Evolutionary conservation across 2,329 filamentous ascomycete species (phyloP).

Genomic region (Penicillium occitanis): DNA sequence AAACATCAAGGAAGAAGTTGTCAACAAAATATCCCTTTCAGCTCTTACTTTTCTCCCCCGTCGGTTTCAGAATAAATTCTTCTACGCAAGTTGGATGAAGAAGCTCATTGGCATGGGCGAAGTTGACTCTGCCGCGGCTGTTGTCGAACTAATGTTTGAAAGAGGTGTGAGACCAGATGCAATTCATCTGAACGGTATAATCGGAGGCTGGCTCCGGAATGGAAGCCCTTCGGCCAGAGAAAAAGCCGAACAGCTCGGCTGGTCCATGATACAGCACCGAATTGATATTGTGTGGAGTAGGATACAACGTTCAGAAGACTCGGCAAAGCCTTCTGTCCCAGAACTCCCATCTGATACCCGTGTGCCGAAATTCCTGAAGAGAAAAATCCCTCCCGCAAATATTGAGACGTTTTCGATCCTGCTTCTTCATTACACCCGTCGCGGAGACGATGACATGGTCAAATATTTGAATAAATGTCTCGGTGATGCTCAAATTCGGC

Average conservation of each 20-base stretch:
- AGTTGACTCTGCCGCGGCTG: slow-evolving; percentile 67
- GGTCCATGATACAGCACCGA: slow-evolving; percentile 72
- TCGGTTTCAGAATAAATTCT: slow-evolving; percentile 68
- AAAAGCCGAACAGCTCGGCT: slow-evolving; percentile 67
- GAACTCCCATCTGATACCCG: slow-evolving; percentile 26
- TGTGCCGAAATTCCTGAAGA: slow-evolving; percentile 42
- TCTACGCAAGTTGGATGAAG: slow-evolving; percentile 87
- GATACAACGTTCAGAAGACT: slow-evolving; percentile 25
- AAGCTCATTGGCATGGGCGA: slow-evolving; percentile 72
- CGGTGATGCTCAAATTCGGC: slow-evolving; percentile 61
- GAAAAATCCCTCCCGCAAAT: slow-evolving; percentile 59
- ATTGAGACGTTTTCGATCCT: slow-evolving; percentile 77
- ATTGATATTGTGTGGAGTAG: slow-evolving; percentile 59
- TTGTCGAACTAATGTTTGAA: slow-evolving; percentile 73
- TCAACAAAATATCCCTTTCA: slow-evolving; percentile 51
- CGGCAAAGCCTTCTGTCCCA: slow-evolving; percentile 31
- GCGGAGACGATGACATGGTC: slow-evolving; percentile 59
- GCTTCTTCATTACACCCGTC: slow-evolving; percentile 68
- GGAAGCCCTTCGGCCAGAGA: slow-evolving; percentile 55
- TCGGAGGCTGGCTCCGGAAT: slow-evolving; percentile 73
- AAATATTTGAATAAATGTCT: slow-evolving; percentile 64
- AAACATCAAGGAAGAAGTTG: slow-evolving; percentile 43
- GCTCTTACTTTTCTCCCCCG: slow-evolving; percentile 55
- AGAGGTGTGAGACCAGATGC: slow-evolving; percentile 67
- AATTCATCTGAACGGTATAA: slow-evolving; percentile 77